These are phyloP conservation scores for Trifolium dubium DNA, from an alignment of 306 rosid species.

Conservation along the genomic window DNA sequence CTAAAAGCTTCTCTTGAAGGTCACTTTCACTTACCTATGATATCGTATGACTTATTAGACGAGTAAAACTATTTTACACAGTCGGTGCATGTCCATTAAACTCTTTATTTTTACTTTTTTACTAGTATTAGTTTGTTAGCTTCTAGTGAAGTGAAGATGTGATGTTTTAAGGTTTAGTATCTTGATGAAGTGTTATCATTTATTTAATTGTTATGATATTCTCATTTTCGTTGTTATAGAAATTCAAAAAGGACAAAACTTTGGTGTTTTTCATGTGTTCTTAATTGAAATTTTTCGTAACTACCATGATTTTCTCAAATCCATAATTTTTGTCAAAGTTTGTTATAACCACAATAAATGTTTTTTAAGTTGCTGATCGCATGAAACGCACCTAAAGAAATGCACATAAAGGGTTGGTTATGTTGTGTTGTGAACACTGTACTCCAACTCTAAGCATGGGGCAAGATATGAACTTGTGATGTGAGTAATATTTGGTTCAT, in stretches of 20 bases:
- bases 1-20: conserved; percentile 79
- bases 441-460: neutral
- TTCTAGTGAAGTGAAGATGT: neutral
- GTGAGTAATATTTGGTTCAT: conserved; percentile 12
- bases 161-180: neutral
- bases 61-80: too few species aligned
- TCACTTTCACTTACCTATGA: conserved; percentile 14
- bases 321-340: too few species aligned
- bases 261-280: too few species aligned
- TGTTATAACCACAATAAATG: too few species aligned
- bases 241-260: neutral
- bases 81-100: too few species aligned
- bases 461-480: neutral
- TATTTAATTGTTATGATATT: neutral
- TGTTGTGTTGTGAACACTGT: conserved; percentile 2
- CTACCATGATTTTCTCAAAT: too few species aligned
- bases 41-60: too few species aligned
- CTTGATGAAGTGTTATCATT: neutral
- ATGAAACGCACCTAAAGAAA: too few species aligned
- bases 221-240: neutral
- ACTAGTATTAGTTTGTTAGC: conserved; percentile 6
- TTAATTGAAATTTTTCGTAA: too few species aligned
- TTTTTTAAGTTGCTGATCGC: too few species aligned
- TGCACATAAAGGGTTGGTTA: neutral
- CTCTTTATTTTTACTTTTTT: too few species aligned